Base-by-base conservation (phyloP, 2,329 filamentous ascomycete species). In the Colletotrichum coccodes region DNA sequence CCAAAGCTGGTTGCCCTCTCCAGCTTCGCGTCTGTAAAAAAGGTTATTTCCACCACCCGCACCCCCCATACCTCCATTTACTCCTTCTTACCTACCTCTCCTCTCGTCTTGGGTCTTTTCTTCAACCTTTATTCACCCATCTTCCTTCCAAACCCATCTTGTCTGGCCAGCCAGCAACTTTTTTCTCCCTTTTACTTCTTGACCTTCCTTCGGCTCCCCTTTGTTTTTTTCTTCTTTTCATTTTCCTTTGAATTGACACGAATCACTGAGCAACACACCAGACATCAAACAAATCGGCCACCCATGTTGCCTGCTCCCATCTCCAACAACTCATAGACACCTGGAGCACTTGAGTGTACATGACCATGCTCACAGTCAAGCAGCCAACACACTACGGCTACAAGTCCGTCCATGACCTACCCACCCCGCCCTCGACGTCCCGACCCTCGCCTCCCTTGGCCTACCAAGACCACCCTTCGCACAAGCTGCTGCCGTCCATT, bases 331-430 rank as follows among this genome's bases (percentile, higher is more conserved):
- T 68, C 47, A 44, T 70, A 44, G 59, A 63, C 53, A 68, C 11
- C 46, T 60, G 32, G 56, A 42, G 54, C 64, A 53, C 47, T 57
- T 69, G 68, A 72, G 73, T 73, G 73, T 76, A 76, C 60, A 75
- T 72, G 79, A 89, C 82, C 81, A 89, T 89, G 86, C 87, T 89
- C 83, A 89, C 87, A 80, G 80, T 85, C 77, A 88, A 84, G 81
- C 87, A 89, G 85, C 85, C 86, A 81, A 80, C 81, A 78, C 82
- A 84, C 73, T 85, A 86, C 86, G 86, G 86, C 83, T 87, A 87
- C 81, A 84, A 83, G 83, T 85, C 86, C 79, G 83, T 87, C 84
- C 85, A 89, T 89, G 87, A 89, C 79, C 82, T 89, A 76, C 87
- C 86, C 75, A 89, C 85, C 79, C 86, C 86, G 77, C 86, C 87